Evolutionary conservation across 106 monocot species (phyloP).

Genomic region (Acorus calamus): DNA sequence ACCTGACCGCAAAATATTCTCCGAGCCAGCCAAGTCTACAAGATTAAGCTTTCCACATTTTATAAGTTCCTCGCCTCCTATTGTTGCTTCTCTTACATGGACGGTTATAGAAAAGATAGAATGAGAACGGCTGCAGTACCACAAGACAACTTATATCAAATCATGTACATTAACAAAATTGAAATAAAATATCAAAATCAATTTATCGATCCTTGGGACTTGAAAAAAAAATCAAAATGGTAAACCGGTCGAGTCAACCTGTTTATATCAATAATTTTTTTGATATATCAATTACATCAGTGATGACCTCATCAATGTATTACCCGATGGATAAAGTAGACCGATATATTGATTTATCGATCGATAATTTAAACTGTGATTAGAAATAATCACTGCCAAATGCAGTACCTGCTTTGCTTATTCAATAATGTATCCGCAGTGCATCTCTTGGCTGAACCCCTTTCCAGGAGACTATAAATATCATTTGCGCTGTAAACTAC

Average conservation of each 20-base stretch:
- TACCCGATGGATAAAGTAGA: too few species aligned
- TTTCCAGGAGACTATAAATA: conserved; percentile 50
- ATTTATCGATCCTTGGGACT: too few species aligned
- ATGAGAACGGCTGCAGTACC: conserved; percentile 62
- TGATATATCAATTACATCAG: too few species aligned
- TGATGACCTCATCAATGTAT: too few species aligned
- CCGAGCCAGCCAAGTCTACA: conserved; percentile 82
- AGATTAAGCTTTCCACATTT: conserved; percentile 68
- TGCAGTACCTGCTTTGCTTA: conserved; percentile 60
- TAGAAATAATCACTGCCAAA: too few species aligned
- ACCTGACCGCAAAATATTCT: conserved; percentile 70
- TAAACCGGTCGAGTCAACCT: too few species aligned
- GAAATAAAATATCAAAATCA: background rate
- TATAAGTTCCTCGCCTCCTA: conserved; percentile 52
- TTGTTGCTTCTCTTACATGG: conserved; percentile 48
- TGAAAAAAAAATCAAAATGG: too few species aligned
- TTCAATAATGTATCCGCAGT: conserved; percentile 55
- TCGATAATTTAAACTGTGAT: too few species aligned
- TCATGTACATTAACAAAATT: background rate
- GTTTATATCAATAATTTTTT: too few species aligned
- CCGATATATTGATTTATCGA: too few species aligned
- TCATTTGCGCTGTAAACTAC: conserved; percentile 61
- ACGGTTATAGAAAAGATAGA: conserved; percentile 64
- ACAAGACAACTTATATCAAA: conserved; percentile 5
- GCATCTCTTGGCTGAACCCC: conserved; percentile 46